phyloP scores from a whole-genome alignment of 2,329 filamentous ascomycete species.

The Parastagonospora nodorum region DNA sequence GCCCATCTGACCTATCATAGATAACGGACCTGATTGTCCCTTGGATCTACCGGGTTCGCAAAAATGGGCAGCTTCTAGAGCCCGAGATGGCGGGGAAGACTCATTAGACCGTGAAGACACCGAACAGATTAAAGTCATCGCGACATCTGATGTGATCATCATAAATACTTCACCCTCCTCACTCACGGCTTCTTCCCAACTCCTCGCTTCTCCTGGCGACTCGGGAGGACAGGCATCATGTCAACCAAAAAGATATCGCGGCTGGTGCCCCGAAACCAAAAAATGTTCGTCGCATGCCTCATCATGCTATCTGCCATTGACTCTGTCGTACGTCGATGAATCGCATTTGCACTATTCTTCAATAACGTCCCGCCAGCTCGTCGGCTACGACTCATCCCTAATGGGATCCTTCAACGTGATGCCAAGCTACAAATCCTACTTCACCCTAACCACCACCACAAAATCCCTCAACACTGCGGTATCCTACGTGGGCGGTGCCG shows the following conservation, averaged over 20 bases:
- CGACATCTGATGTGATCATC: background rate
- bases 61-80: background rate
- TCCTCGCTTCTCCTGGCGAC: too few relatives aligned
- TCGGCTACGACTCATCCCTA: slow-evolving; percentile 52
- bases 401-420: slow-evolving; percentile 55
- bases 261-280: slow-evolving; percentile 21
- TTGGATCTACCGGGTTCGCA: background rate
- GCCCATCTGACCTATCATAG: background rate
- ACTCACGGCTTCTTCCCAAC: too few relatives aligned
- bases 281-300: slow-evolving; percentile 15
- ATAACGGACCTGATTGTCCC: background rate
- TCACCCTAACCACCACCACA: slow-evolving; percentile 46
- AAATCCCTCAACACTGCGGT: slow-evolving; percentile 55
- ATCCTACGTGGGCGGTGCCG: slow-evolving; percentile 49
- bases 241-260: slow-evolving; percentile 14
- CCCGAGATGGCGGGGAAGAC: background rate
- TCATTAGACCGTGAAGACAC: background rate
- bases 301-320: slow-evolving; percentile 19
- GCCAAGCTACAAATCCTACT: slow-evolving; percentile 48
- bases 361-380: slow-evolving; percentile 6
- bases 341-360: background rate
- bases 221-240: slow-evolving; percentile 3
- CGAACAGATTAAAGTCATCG: background rate
- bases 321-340: slow-evolving; percentile 13
- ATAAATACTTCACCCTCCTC: too few relatives aligned